These are phyloP conservation scores for Echinosophora koreensis DNA, from an alignment of 306 rosid species.

Conservation along the genomic window DNA sequence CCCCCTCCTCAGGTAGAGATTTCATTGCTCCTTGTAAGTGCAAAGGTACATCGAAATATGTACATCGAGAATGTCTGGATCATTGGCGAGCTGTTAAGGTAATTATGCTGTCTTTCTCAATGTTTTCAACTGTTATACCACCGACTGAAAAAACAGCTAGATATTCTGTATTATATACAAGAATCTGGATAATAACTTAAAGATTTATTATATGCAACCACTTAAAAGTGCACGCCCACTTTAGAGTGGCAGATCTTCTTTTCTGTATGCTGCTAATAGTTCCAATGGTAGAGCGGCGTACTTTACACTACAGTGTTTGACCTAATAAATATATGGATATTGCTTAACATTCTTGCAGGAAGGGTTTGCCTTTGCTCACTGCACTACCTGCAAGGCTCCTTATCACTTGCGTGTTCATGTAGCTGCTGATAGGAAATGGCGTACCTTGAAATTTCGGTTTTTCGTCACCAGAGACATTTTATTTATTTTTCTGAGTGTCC, in stretches of 20 bases:
- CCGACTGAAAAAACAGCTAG: constrained; percentile 1
- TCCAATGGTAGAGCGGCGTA: constrained; percentile 15
- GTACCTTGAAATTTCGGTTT: constrained; percentile 93
- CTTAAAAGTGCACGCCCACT: constrained; percentile 13
- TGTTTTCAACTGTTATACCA: background rate
- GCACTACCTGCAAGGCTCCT: constrained; percentile 98
- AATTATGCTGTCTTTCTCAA: constrained; percentile 18
- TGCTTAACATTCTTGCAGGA: constrained; percentile 70
- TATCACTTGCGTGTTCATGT: constrained; percentile 95
- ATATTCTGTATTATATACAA: constrained; percentile 21
- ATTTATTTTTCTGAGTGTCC: constrained; percentile 87
- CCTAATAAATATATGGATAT: constrained; percentile 48
- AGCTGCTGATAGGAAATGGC: constrained; percentile 97
- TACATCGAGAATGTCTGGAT: constrained; percentile 96
- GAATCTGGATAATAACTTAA: constrained; percentile 13
- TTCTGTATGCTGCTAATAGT: background rate
- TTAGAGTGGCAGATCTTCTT: constrained; percentile 12
- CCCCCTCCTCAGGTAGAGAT: constrained; percentile 79
- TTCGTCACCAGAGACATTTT: constrained; percentile 95
- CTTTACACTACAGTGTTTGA: constrained; percentile 14
- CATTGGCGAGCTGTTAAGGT: constrained; percentile 99
- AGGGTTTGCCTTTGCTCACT: constrained; percentile 99
- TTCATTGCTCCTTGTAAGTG: constrained; percentile 98
- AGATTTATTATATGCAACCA: constrained; percentile 22
- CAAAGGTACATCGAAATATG: constrained; percentile 96